A percentile compares a stretch with the other conserved stretches of the same genome.
Conservation (phyloP, 306 rosid species). For the Fragaria nilgerrensis region DNA sequence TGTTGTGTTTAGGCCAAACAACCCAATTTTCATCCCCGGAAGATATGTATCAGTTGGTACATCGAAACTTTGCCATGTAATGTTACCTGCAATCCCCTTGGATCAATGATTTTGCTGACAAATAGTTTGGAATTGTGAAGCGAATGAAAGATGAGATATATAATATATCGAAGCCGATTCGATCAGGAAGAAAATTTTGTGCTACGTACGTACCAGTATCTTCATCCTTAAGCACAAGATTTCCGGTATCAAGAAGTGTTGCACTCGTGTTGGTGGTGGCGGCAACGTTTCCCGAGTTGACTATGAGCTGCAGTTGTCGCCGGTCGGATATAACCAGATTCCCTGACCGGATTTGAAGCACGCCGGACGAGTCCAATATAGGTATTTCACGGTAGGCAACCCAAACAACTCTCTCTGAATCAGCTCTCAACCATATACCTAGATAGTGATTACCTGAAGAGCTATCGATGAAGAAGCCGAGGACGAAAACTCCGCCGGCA, state of each 20-base stretch:
- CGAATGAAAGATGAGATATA: background rate
- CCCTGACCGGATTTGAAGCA: conserved; percentile 9
- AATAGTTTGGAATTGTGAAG: background rate
- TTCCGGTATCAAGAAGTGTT: conserved; percentile 19
- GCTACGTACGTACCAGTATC: background rate
- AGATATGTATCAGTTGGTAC: conserved; percentile 17
- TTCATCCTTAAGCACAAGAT: background rate
- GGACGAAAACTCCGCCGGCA: conserved; percentile 5
- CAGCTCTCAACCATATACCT: conserved; percentile 11
- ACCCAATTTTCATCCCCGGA: conserved; percentile 23
- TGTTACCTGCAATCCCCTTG: background rate
- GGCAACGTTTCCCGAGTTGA: conserved; percentile 4
- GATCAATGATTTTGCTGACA: background rate
- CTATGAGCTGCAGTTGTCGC: conserved; percentile 5
- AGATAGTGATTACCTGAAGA: conserved; percentile 11
- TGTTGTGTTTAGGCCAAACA: conserved; percentile 8
- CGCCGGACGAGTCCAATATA: background rate
- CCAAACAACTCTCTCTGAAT: background rate
- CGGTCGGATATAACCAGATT: conserved; percentile 16
- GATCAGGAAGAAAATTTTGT: background rate
- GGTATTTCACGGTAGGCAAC: conserved; percentile 15
- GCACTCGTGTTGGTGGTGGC: background rate
- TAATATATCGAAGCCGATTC: background rate
- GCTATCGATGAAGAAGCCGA: conserved; percentile 8
- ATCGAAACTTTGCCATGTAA: conserved; percentile 19